A percentile compares a stretch with the other conserved stretches of the same genome.
Conservation (phyloP, 306 rosid species). For the Psophocarpus tetragonolobus region DNA sequence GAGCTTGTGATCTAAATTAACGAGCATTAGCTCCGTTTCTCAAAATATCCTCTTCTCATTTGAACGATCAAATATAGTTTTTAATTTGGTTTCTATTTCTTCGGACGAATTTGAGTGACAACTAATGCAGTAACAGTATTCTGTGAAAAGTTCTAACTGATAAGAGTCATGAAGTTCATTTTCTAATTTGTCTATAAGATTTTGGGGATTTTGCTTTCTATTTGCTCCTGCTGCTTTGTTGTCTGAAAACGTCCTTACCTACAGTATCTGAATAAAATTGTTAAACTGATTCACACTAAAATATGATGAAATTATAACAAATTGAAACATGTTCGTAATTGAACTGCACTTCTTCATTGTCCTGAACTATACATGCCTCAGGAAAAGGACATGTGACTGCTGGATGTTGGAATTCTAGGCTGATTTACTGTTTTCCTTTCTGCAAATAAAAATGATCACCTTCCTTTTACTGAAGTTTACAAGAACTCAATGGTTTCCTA, state of each 20-base stretch:
- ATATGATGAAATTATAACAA: neutral
- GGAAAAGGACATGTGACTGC: neutral
- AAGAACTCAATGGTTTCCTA: neutral
- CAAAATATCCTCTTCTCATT: neutral
- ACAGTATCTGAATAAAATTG: neutral
- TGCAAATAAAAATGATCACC: neutral
- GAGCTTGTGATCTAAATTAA: neutral
- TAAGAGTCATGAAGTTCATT: neutral
- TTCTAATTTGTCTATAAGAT: neutral
- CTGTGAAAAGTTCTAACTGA: neutral
- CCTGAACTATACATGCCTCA: neutral
- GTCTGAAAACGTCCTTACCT: neutral
- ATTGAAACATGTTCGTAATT: neutral
- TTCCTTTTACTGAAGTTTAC: neutral
- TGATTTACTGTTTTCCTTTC: neutral
- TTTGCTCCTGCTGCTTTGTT: neutral
- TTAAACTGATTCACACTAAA: neutral
- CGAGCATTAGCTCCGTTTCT: neutral
- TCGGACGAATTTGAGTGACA: neutral
- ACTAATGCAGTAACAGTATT: neutral
- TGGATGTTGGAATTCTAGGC: neutral
- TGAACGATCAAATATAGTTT: neutral
- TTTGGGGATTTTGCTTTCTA: neutral
- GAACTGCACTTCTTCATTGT: neutral
- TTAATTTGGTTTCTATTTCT: neutral